phyloP scores from a whole-genome alignment of 768 basidiomycete genomes.

The Dendrothele bispora region DNA sequence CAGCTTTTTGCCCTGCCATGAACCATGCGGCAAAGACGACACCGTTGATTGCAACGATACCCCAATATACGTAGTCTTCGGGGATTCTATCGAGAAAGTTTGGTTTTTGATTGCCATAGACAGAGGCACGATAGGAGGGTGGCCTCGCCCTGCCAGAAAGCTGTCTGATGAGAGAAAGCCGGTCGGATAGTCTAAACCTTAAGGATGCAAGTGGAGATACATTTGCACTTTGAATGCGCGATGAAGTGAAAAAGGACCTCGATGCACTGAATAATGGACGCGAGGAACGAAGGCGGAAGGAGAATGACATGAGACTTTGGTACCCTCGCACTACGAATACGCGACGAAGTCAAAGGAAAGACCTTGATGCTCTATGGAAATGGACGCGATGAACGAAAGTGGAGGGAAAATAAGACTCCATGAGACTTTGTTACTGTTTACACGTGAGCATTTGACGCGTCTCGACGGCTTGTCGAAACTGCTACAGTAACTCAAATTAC shows the following conservation, averaged over 20 bases:
- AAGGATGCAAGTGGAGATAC: no score
- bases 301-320: no score
- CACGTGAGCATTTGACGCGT: neutral
- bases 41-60: slow-evolving; percentile 65
- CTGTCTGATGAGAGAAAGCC: neutral
- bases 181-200: no score
- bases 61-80: slow-evolving; percentile 51
- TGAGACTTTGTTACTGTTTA: neutral
- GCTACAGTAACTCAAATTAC: slow-evolving; percentile 10
- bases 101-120: neutral
- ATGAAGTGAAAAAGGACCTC: neutral
- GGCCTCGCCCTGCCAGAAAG: slow-evolving; percentile 6
- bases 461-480: neutral
- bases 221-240: no score
- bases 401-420: no score
- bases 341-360: no score
- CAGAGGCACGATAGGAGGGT: neutral
- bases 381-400: no score
- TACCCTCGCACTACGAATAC: no score
- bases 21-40: slow-evolving; percentile 63
- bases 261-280: neutral
- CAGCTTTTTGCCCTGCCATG: slow-evolving; percentile 38
- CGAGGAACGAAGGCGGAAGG: neutral
- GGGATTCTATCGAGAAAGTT: slow-evolving; percentile 56
- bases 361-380: no score